Base-by-base conservation (phyloP, 2,329 filamentous ascomycete genomes). In the Xylaria sp. region DNA sequence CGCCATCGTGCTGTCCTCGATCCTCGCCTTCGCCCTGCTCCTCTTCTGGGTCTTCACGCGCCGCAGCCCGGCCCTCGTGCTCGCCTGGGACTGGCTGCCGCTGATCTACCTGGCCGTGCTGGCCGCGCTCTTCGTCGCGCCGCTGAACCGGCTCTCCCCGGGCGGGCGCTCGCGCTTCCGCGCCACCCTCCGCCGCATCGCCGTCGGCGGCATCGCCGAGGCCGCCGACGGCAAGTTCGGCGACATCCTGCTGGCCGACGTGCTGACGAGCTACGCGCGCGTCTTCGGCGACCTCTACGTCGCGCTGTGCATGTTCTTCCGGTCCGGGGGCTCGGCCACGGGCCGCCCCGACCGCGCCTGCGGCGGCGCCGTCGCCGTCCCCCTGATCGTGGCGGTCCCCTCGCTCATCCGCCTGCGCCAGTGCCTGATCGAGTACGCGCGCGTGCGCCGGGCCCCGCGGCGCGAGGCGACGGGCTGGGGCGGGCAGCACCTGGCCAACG, bases 231-330 rank as follows among this genome's bases (percentile, higher is more conserved):
- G 93, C 50, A 96, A 96, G 69, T 97, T 97, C 66, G 93, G 91
- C 51, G 94, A 99, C 69, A 89, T 97, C 48, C 76, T 99, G 54
- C 84, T 99, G 17, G 92, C 94, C 29, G 94, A 99, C 80, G 93
- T 92, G 50, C 76, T 97, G 64, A 99, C 94, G 39, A 95, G 90
- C 66, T 99, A 97, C 71, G 88, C 93, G 57, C 96, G 95, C 72
- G 89, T 97, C 24, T 79, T 96, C 22, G 93, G 88, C 20, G 94
- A 99, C 71, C 76, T 97, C 11, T 97, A 92, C 70, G 89, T 97
- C 50, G 87, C 87, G 44, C 74, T 92, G 22, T 97, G 92, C 83
- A 96, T 97, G 93, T 92, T 96, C 72, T 84, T 96, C 67, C 83
- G 83, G 1, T 74, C 81, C 2, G 82, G 82, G 8, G 83, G 86